phyloP scores from a whole-genome alignment of 768 basidiomycete species.

The Phanerochaete sordida region DNA sequence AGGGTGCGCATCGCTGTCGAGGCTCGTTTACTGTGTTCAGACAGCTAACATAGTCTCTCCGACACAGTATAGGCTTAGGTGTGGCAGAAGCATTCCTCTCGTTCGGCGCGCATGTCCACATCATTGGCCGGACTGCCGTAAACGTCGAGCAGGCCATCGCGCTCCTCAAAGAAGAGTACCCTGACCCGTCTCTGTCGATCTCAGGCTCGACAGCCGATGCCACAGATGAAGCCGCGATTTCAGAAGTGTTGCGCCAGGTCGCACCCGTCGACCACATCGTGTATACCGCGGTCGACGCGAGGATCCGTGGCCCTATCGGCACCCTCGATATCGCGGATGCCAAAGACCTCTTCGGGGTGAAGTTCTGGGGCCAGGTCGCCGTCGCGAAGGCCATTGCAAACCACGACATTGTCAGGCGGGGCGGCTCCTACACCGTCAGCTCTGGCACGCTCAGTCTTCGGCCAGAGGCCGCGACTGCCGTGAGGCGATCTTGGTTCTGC shows the following conservation, averaged over 20 bases:
- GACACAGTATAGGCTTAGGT: not conserved
- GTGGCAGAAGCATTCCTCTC: not conserved
- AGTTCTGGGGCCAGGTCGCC: constrained; percentile 1
- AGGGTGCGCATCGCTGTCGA: not conserved
- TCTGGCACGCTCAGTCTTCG: not conserved
- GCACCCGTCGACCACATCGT: not conserved
- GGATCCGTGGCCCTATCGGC: not conserved
- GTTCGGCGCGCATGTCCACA: not conserved
- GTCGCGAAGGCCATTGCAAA: not conserved
- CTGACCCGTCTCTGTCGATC: not conserved
- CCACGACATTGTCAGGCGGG: not conserved
- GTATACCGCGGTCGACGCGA: not conserved
- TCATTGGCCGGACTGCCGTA: not conserved
- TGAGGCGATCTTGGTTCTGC: not conserved
- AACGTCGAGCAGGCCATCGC: not conserved
- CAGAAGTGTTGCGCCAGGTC: not conserved
- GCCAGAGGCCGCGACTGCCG: not conserved
- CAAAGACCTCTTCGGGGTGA: not conserved
- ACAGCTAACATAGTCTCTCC: not conserved
- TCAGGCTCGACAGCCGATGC: not conserved
- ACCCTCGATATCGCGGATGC: not conserved
- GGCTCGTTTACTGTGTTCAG: not conserved
- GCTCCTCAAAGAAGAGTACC: constrained; percentile 1
- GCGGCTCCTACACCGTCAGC: not conserved
- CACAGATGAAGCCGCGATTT: not conserved